phyloP scores from a whole-genome alignment of 2,329 filamentous ascomycete genomes.

The Aspergillus glaucus region DNA sequence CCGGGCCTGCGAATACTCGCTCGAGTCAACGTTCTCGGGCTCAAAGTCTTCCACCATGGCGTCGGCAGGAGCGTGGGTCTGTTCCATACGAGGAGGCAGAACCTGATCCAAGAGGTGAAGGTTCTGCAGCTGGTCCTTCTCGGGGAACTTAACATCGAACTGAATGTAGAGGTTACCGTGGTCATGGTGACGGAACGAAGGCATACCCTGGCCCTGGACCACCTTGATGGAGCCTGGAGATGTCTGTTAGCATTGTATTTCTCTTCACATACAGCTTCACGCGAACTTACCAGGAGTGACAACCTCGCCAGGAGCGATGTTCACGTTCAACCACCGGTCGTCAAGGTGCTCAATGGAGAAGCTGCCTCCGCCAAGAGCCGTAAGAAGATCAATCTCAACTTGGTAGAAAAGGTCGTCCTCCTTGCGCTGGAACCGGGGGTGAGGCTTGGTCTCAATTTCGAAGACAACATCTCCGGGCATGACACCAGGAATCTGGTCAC shows the following conservation, averaged over 20 bases:
- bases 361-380: conserved; percentile 82
- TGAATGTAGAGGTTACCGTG: conserved; percentile 94
- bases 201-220: conserved; percentile 95
- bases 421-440: conserved; percentile 87
- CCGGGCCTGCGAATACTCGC: conserved; percentile 56
- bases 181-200: conserved; percentile 89
- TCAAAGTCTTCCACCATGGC: conserved; percentile 87
- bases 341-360: conserved; percentile 95
- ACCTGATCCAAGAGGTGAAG: conserved; percentile 76
- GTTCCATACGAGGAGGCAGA: conserved; percentile 64
- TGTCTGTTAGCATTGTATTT: conserved; percentile 7
- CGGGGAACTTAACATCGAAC: conserved; percentile 96
- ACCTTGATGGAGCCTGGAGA: conserved; percentile 77
- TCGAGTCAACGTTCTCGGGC: conserved; percentile 75
- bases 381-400: conserved; percentile 91
- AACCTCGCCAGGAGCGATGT: conserved; percentile 88
- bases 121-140: conserved; percentile 61
- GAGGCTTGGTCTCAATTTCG: conserved; percentile 99
- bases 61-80: conserved; percentile 66
- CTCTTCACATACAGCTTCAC: background rate
- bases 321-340: conserved; percentile 90
- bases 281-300: conserved; percentile 72
- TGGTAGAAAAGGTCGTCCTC: conserved; percentile 95
- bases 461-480: conserved; percentile 95
- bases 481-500: conserved; percentile 89